phyloP scores from a whole-genome alignment of 2,329 filamentous ascomycete genomes.

The Diaporthe caulivora region DNA sequence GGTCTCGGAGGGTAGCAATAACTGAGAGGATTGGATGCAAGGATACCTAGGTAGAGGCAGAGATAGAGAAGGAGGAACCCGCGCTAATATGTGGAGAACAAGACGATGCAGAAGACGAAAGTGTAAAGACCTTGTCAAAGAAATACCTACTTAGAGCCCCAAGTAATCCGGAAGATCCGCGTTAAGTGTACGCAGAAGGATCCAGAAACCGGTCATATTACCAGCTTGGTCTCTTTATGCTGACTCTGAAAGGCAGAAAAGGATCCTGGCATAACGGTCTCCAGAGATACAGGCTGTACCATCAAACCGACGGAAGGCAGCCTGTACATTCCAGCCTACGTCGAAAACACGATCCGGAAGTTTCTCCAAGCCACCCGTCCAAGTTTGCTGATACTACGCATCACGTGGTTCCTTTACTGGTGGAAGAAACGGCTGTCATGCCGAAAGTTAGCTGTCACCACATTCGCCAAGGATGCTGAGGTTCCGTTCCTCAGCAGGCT shows the following conservation, averaged over 20 bases:
- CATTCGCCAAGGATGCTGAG: slow-evolving; percentile 5
- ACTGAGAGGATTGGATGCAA: not conserved
- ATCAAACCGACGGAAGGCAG: not conserved
- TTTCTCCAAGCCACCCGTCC: slow-evolving; percentile 8
- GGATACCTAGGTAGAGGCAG: not conserved
- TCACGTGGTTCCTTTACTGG: not conserved
- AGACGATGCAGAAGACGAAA: not conserved
- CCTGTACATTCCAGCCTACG: too few species aligned
- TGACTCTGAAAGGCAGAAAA: too few species aligned
- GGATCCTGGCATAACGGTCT: too few species aligned
- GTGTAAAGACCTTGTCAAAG: not conserved
- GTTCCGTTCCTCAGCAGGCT: slow-evolving; percentile 26
- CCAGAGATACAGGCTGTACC: not conserved
- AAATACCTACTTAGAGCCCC: too few species aligned
- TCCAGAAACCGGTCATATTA: too few species aligned
- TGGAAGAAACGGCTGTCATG: slow-evolving; percentile 9
- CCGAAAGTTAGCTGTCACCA: slow-evolving; percentile 18
- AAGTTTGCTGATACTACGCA: not conserved
- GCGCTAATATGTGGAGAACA: not conserved
- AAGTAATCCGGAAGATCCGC: too few species aligned
- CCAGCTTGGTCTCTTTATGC: too few species aligned
- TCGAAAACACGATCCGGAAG: not conserved
- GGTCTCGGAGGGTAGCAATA: not conserved
- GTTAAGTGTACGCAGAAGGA: too few species aligned
- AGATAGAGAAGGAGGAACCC: not conserved